Evolutionary conservation across 768 basidiomycete species (phyloP).

Genomic region (Coprinopsis marcescibilis): DNA sequence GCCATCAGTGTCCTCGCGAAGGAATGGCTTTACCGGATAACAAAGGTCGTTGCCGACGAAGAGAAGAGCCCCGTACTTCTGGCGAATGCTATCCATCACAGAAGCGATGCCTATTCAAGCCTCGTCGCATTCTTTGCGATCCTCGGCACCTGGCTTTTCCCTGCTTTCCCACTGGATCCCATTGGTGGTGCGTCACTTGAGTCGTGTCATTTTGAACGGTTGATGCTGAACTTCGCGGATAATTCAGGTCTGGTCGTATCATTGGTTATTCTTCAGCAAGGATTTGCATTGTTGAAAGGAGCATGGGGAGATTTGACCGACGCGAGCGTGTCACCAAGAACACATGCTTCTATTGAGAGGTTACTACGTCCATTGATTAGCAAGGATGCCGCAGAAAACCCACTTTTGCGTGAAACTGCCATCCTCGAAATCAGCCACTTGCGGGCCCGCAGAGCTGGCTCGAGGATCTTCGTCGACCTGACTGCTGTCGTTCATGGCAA

Average conservation of each 20-base stretch:
- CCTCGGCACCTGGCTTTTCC: conserved; percentile 81
- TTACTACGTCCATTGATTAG: conserved; percentile 51
- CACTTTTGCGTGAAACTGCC: background rate
- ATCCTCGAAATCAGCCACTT: conserved; percentile 48
- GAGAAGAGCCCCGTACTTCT: conserved; percentile 87
- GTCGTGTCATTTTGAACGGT: background rate
- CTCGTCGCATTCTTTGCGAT: conserved; percentile 90
- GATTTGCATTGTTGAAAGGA: conserved; percentile 55
- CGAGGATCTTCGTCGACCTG: conserved; percentile 79
- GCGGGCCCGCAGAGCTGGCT: conserved; percentile 74
- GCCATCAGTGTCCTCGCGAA: conserved; percentile 73
- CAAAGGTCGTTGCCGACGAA: conserved; percentile 83
- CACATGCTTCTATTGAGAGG: conserved; percentile 45
- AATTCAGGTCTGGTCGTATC: conserved; percentile 78
- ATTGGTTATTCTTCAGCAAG: conserved; percentile 80
- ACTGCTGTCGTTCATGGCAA: conserved; percentile 60
- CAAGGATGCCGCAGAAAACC: conserved; percentile 15
- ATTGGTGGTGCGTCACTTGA: conserved; percentile 64
- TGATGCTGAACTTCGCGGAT: background rate
- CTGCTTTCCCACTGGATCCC: conserved; percentile 85
- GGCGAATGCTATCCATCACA: conserved; percentile 96
- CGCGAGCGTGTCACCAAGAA: conserved; percentile 61
- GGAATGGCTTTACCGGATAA: conserved; percentile 90
- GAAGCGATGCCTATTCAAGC: conserved; percentile 95
- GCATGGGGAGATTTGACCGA: conserved; percentile 83